Evolutionary conservation across 2,329 filamentous ascomycete species (phyloP), one percentile per base, ranked within the genome.

Genomic region (Didymella arachidicola): DNA sequence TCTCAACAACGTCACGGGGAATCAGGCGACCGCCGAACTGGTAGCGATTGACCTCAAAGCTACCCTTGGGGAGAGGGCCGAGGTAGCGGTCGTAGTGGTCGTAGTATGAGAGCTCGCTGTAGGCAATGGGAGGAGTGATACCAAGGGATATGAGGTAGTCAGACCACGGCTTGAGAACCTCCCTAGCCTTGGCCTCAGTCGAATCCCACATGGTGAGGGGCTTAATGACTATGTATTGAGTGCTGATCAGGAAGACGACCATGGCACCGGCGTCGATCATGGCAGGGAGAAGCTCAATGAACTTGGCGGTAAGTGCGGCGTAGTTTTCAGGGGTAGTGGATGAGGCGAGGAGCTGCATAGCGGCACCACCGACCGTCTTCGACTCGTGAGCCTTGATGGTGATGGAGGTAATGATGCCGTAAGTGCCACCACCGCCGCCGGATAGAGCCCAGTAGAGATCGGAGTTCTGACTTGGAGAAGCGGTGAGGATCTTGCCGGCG

Each of bases 391-490:
- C 70, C 52, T 67, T 69, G 5, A 72, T 63, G 2, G 72, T 76
- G 30, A 73, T 39, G 0, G 71, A 71, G 16, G 71, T 47, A 10
- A 73, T 71, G 16, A 76, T 64, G 11, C 64, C 75, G 50, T 69
- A 77, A 0, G 70, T 72, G 16, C 72, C 69, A 16, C 70, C 72
- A 3, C 68, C 69, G 2, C 74, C 73, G 27, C 73, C 75, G 16
- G 59, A 64, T 2, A 78, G 60, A 8, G 75, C 76, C 75, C 74
- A 78, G 63, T 74, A 77, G 2, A 77, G 68, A 39, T 77, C 75
- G 2, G 63, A 26, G 54, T 76, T 72, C 25, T 71, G 34, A 4
- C 62, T 65, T 14, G 68, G 48, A 4, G 73, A 68, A 2, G 74
- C 74, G 22, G 58, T 72, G n/a, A 74, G 48, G 4, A 68, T 45